Percentiles rank a stretch among this genome's conserved stretches.
Conservation (phyloP, 2,329 filamentous ascomycete species). For the Penicillium expansum region DNA sequence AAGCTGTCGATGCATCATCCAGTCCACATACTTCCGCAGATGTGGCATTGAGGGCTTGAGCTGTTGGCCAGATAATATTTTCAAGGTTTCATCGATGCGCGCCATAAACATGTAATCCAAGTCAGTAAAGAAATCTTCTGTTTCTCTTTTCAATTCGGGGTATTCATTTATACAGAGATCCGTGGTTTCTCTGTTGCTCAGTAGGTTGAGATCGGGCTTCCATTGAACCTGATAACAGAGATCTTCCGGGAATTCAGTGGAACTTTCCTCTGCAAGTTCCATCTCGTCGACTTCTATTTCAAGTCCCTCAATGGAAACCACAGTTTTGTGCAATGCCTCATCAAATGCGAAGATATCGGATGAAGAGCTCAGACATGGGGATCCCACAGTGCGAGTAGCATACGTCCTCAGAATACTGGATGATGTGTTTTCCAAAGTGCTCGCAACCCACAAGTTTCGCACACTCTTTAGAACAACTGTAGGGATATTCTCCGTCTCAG, state of each 20-base stretch:
- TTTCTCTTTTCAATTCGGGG: not conserved
- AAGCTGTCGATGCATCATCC: not conserved
- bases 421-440: not conserved
- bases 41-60: not conserved
- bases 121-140: not conserved
- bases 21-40: slow-evolving; percentile 10
- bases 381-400: not conserved
- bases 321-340: not conserved
- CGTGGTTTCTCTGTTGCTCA: not conserved
- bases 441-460: not conserved
- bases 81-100: not conserved
- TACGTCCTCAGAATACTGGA: not conserved
- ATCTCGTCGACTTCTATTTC: not conserved
- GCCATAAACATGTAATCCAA: not conserved
- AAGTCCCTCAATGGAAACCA: not conserved
- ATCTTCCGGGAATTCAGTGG: not conserved
- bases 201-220: slow-evolving; percentile 10
- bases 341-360: not conserved
- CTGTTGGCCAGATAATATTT: not conserved
- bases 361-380: not conserved
- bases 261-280: not conserved
- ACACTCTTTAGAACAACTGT: not conserved
- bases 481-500: not conserved
- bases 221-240: slow-evolving; percentile 5
- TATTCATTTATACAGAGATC: not conserved